Conservation (phyloP, 331 rosid genomes). For the Prunus yedoensis region DNA sequence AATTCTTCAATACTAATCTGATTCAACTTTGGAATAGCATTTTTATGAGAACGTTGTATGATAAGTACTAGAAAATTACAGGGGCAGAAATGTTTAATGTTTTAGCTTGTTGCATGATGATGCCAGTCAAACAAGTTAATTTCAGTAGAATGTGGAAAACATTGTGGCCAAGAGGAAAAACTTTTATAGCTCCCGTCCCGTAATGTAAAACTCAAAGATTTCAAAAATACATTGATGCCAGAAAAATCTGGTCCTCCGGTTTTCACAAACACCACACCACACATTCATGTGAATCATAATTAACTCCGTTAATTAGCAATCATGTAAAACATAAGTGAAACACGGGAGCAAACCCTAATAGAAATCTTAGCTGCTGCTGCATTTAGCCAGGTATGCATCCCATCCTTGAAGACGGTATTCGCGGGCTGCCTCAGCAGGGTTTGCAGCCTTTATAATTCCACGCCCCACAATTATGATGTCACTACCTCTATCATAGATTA, state of each 20-base stretch:
- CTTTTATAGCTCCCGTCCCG: neutral
- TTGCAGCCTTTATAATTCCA: conserved; percentile 74
- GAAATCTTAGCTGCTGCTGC: conserved; percentile 19
- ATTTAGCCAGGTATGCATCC: conserved; percentile 74
- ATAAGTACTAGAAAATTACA: too few species aligned
- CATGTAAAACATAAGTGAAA: neutral
- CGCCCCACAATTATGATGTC: conserved; percentile 89
- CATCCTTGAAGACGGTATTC: conserved; percentile 87
- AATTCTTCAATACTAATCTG: too few species aligned
- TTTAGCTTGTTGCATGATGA: too few species aligned
- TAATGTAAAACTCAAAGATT: neutral
- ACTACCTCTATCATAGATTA: conserved; percentile 69
- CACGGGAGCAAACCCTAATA: neutral
- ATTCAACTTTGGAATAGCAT: too few species aligned
- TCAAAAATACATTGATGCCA: neutral
- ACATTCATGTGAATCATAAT: neutral
- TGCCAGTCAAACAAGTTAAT: too few species aligned
- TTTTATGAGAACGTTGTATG: too few species aligned
- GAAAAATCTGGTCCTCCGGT: neutral
- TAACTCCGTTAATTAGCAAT: neutral
- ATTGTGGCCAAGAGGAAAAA: neutral
- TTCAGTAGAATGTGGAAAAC: too few species aligned
- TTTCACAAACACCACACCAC: neutral
- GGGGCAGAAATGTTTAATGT: too few species aligned
- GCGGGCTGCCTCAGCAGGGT: conserved; percentile 62